phyloP scores from a whole-genome alignment of 73 alveolate genomes.

The Symbiodinium natans region DNA sequence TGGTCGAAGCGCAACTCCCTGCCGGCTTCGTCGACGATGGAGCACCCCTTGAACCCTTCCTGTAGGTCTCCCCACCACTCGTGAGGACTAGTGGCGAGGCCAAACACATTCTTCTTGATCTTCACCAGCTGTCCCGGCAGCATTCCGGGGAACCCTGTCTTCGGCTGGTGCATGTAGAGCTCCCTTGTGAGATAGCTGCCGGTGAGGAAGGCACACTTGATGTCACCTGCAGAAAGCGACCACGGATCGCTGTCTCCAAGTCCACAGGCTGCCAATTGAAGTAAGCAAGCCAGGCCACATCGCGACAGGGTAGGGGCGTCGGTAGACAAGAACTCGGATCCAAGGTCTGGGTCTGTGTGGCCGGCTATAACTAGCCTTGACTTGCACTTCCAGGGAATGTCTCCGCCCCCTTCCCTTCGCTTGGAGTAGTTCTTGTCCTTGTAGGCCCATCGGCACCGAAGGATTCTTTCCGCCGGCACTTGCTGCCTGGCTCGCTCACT shows the following conservation, averaged over 20 bases:
- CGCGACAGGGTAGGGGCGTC: not conserved
- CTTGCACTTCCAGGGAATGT: not conserved
- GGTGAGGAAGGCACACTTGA: not conserved
- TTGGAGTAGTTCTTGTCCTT: not conserved
- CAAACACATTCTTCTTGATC: conserved; percentile 16
- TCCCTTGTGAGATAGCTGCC: not conserved
- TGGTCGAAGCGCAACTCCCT: not conserved
- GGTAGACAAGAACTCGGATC: not conserved
- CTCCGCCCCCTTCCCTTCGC: not conserved
- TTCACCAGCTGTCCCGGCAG: not conserved
- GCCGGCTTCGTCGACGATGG: not conserved
- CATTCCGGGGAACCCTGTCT: not conserved
- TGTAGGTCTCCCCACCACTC: not conserved
- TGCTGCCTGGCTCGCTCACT: not conserved
- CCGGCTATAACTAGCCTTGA: not conserved
- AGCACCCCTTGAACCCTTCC: not conserved
- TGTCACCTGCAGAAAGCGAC: not conserved
- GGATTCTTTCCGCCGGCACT: not conserved
- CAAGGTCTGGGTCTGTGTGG: not conserved
- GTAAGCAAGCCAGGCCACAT: not conserved
- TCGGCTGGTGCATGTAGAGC: not conserved
- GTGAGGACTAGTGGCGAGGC: not conserved
- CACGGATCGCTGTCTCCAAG: not conserved
- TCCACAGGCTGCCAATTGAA: not conserved
- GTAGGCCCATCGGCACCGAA: not conserved